phyloP scores from a whole-genome alignment of 1,284 basidiomycete species.

The Leccinum subspadiceum region DNA sequence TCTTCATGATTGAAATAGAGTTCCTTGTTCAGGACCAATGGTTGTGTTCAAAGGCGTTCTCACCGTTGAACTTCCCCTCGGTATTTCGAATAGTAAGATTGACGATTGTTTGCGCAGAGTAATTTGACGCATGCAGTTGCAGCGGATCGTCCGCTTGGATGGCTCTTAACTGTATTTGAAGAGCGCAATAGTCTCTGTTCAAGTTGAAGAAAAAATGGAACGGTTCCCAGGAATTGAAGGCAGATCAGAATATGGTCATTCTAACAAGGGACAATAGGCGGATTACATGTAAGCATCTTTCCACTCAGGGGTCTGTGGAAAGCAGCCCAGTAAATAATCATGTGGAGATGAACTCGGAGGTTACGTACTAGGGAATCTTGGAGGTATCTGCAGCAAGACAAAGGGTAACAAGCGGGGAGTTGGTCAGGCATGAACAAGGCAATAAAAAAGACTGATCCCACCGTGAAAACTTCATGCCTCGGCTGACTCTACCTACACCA shows the following conservation, averaged over 20 bases:
- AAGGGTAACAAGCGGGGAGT: background rate
- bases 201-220: background rate
- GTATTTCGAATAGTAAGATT: background rate
- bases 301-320: conserved; percentile 71
- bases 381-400: conserved; percentile 48
- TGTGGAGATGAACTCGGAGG: background rate
- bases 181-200: conserved; percentile 65
- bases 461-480: conserved; percentile 56
- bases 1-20: conserved; percentile 6
- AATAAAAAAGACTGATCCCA: conserved; percentile 25
- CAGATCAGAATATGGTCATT: conserved; percentile 2
- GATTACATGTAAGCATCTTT: conserved; percentile 77
- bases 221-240: background rate
- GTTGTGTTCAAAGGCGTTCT: background rate
- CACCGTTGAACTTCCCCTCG: conserved; percentile 12
- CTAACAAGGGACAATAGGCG: background rate
- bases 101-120: conserved; percentile 9
- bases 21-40: background rate
- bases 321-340: background rate
- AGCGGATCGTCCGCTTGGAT: conserved; percentile 39
- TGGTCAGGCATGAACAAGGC: conserved; percentile 10
- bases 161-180: conserved; percentile 66
- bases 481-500: background rate
- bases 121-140: conserved; percentile 26
- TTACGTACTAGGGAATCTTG: conserved; percentile 63